Evolutionary conservation across 2,329 filamentous ascomycete species (phyloP), one percentile per base, ranked within the genome.

Genomic region (Cordyceps farinosa): DNA sequence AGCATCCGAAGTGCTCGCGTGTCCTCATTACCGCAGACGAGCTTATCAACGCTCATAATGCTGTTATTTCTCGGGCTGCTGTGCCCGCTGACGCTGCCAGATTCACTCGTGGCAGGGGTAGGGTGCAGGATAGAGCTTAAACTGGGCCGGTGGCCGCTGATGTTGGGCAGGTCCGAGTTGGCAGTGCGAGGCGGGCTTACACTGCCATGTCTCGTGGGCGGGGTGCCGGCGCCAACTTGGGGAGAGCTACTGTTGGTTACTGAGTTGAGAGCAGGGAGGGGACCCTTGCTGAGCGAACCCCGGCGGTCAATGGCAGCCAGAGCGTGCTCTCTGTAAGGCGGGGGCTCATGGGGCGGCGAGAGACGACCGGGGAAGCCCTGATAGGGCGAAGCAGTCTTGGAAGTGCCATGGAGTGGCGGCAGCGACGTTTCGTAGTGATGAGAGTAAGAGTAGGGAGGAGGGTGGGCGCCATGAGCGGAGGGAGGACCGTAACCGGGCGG

Each of bases 1-100:
- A 91, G 77, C 71, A 90, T 86, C 66, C 86, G 81, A 52, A 91
- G 73, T 1, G 87, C 87, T 67, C 87, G 80, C 65, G 82, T 82
- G 67, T 91, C 89, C 72, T 90, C 88, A 22, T 82, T 77, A 5
- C 68, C 66, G 22, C 68, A 44, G 13, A 62, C 42, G 8, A 63
- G 44, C 53, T 36, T 63, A 13, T 63, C 61, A 5, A 63, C 61
- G n/a, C 61, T 63, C 61, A 63, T 69, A 17, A 70, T 58, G 29
- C 65, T 70, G 42, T 64, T 69, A 27, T 69, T 64, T 57, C 74
- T 71, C 7, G 74, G 73, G 59, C 73, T 77, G 67, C 80, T 84
- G 66, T 72, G 71, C 8, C 76, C 78, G 68, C 80, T 80, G 66
- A 74, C 74, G 54, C 67, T 77, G 69, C 76, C 80, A 65, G 78